Evolutionary conservation across 768 basidiomycete genomes (phyloP), one percentile per base, ranked within the genome.

Genomic region (Cystobasidium tubakii): DNA sequence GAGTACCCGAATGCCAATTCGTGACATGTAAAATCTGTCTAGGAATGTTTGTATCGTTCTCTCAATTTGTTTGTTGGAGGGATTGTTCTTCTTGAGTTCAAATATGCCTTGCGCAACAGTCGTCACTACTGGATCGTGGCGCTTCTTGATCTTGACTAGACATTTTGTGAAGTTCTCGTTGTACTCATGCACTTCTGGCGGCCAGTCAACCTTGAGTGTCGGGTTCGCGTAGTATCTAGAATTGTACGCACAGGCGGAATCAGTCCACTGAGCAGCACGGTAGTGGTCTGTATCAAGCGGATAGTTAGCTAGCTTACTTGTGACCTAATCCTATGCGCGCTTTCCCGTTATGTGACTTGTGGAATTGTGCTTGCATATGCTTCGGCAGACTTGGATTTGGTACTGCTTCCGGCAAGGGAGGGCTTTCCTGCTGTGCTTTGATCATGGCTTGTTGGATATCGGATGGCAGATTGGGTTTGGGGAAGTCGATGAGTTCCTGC

Each of bases 41-140:
- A 99, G 83, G 91, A 94, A 98, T 29, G 88, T 87, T 81, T 97
- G 95, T 65, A 99, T 90, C 77, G 93, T 91, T 43, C 88, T 83
- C 19, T 90, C 90, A 62, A 92, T 91, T 62, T 87, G 80, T 4
- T 79, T 80, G 25, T 53, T 71, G 4, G 29, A 29, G 21, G n/a
- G 31, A 33, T 71, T 71, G 57, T 88, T 87, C 79, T 87, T 86
- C 80, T 98, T 97, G 93, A 93, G 97, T 80, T 99, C 95, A 74
- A 97, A 84, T 2, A 99, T 90, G 62, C 95, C 95, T 81, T 95
- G 93, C 0, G 83, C 92, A 72, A 98, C 90, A 9, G 94, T 96
- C 6, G 95, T 94, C 9, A 98, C 96, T 0, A 96, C 98, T 0
- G 95, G 95, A 79, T 98, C 95, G 82, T 99, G 96, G 13, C 96